Percentiles rank a stretch among this genome's conserved stretches.
phyloP scores from a whole-genome alignment of 129 eudicot genomes.

The Tagetes patula region DNA sequence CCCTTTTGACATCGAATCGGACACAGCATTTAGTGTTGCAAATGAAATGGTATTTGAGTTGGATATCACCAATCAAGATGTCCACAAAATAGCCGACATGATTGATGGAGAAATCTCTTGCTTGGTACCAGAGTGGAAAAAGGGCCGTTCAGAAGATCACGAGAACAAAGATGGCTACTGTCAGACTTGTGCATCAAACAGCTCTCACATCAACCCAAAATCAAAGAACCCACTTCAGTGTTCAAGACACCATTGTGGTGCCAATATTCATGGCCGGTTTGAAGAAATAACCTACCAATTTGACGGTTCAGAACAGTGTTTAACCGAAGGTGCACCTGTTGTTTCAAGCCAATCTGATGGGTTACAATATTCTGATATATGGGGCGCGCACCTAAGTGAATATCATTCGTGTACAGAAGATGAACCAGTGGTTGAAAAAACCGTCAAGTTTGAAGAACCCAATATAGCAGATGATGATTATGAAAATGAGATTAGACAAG shows the following conservation, averaged over 20 bases:
- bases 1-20: conserved; percentile 74
- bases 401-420: conserved; percentile 35
- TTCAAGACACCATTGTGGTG: conserved; percentile 50
- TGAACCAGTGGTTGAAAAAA: conserved; percentile 18
- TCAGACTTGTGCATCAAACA: conserved; percentile 37
- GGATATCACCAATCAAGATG: conserved; percentile 85
- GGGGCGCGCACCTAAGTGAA: conserved; percentile 35
- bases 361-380: conserved; percentile 41
- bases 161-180: conserved; percentile 25
- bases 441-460: conserved; percentile 11
- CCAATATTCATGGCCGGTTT: conserved; percentile 65
- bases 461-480: conserved; percentile 27
- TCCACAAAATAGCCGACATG: conserved; percentile 82
- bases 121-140: conserved; percentile 75
- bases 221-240: conserved; percentile 37
- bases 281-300: conserved; percentile 70
- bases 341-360: conserved; percentile 63
- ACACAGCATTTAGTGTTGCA: conserved; percentile 82
- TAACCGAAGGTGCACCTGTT: conserved; percentile 52
- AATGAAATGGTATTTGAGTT: conserved; percentile 90
- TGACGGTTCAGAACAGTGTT: conserved; percentile 39
- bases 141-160: conserved; percentile 27
- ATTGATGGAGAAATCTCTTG: conserved; percentile 64
- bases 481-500: conserved; percentile 44
- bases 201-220: conserved; percentile 29